phyloP scores from a whole-genome alignment of 306 rosid species.

The Prunus mume region DNA sequence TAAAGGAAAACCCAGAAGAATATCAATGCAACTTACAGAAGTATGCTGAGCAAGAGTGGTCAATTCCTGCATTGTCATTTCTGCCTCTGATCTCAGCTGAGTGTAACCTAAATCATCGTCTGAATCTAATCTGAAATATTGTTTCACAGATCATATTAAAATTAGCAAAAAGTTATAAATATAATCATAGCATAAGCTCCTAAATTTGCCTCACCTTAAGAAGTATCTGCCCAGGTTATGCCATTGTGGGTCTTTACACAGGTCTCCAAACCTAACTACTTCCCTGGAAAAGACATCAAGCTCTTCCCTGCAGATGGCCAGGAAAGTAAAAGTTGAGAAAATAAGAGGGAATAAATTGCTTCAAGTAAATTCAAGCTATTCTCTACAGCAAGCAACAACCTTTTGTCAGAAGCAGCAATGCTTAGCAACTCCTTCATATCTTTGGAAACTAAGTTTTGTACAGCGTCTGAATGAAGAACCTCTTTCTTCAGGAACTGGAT shows the following conservation, averaged over 20 bases:
- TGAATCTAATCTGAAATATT: slow-evolving; percentile 63
- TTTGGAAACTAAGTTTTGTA: slow-evolving; percentile 62
- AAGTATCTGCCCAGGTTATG: slow-evolving; percentile 77
- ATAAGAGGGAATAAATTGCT: not conserved
- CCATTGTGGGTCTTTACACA: slow-evolving; percentile 92
- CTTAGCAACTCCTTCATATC: slow-evolving; percentile 61
- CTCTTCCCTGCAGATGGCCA: slow-evolving; percentile 62
- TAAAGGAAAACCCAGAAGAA: too few relatives aligned
- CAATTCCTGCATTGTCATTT: slow-evolving; percentile 68
- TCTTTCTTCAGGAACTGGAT: slow-evolving; percentile 67
- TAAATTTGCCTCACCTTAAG: slow-evolving; percentile 43
- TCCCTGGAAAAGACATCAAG: slow-evolving; percentile 60
- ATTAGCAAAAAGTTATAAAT: slow-evolving; percentile 3
- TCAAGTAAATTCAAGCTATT: slow-evolving; percentile 19
- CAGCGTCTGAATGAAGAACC: slow-evolving; percentile 61
- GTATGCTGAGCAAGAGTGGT: slow-evolving; percentile 61
- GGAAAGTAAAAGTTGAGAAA: slow-evolving; percentile 15
- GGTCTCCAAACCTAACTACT: slow-evolving; percentile 82
- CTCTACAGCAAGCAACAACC: slow-evolving; percentile 47
- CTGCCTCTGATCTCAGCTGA: slow-evolving; percentile 50
- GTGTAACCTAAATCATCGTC: slow-evolving; percentile 40
- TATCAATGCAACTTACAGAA: slow-evolving; percentile 54
- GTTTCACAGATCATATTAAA: slow-evolving; percentile 23
- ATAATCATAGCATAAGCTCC: slow-evolving; percentile 12
- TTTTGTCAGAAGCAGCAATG: slow-evolving; percentile 87